Percentiles rank a stretch among this genome's conserved stretches.
These are phyloP conservation scores for Planoprotostelium fungivorum DNA, from an alignment of 78 protist species.

Conservation along the genomic window DNA sequence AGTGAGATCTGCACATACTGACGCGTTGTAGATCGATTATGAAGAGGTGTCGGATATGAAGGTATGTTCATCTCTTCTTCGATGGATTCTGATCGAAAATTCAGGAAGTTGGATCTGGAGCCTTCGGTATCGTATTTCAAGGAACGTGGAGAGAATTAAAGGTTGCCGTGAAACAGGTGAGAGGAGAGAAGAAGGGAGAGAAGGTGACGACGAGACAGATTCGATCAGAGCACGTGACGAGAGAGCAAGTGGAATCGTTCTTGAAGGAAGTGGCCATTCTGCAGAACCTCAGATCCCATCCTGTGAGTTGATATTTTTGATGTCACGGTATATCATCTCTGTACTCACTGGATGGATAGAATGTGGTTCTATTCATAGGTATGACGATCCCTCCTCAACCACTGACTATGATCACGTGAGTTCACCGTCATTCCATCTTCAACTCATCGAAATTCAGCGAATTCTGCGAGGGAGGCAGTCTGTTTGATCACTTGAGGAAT, in stretches of 20 bases:
- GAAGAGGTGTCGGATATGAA: not conserved
- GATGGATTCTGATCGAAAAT: not conserved
- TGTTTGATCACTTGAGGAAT: not conserved
- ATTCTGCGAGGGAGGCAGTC: not conserved
- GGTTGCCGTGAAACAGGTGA: not conserved
- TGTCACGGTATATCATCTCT: too few relatives aligned
- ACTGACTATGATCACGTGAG: not conserved
- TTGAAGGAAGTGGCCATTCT: not conserved
- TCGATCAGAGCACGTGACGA: not conserved
- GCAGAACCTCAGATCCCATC: not conserved
- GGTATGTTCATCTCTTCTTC: not conserved
- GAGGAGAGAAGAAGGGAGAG: not conserved
- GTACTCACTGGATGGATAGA: not conserved
- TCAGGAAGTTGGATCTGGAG: not conserved
- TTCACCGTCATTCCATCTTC: not conserved
- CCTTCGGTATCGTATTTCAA: not conserved
- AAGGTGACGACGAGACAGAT: not conserved
- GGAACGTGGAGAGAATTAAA: not conserved
- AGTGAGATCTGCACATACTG: not conserved
- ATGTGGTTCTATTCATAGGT: not conserved
- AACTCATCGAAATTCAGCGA: not conserved
- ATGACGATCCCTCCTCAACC: not conserved
- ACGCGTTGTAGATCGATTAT: not conserved
- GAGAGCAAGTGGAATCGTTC: not conserved
- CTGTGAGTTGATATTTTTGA: not conserved